Base-by-base conservation (phyloP, 768 basidiomycete species). In the Phaffia australis region DNA sequence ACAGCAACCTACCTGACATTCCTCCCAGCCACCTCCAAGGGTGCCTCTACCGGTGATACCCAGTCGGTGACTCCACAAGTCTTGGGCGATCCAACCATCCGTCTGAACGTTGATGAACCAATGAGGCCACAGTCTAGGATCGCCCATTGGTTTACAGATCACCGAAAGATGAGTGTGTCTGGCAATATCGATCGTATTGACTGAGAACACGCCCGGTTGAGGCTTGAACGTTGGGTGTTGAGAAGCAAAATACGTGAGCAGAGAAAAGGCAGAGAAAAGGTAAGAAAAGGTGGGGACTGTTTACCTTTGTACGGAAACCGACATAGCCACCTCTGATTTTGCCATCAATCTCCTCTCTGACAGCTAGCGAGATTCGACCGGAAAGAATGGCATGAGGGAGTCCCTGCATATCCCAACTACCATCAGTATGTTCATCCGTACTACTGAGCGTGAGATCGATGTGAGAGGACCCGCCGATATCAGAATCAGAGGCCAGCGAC, bases 11-110 rank as follows among this genome's bases (percentile, higher is more conserved):
- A 64, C 63, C 54, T 56, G 42, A 15, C 63, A 64, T 54, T 64
- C 63, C 29, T 64, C 63, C 63, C 63, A 64, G 16, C 63, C 63
- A 29, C 57, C 63, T 25, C 63, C 63, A 18, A 54, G 29, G 19
- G 23, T 51, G n/a, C 63, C 63, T 27, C 35, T 56, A n/a, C 63
- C 63, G 18, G 63, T 64, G 25, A 64, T 56, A 6, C 63, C 63
- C n/a, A 64, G 55, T 4, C 63, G 54, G 56, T 64, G 63, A 27
- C 54, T 56, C 18, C 50, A n/a, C 0, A 64, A 3, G 32, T 64
- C 63, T 46, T 42, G 35, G 11, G 35, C 35, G 11, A 42, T 11
- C 35, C 35, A 46, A 14, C 58, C 58, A 15, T 46, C 48, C 32
- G 58, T 60, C 32, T 60, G 58, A 5, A 60, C 8, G 23, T 60